Conservation (phyloP, 2,329 filamentous ascomycete species). For the Tothia fuscella region DNA sequence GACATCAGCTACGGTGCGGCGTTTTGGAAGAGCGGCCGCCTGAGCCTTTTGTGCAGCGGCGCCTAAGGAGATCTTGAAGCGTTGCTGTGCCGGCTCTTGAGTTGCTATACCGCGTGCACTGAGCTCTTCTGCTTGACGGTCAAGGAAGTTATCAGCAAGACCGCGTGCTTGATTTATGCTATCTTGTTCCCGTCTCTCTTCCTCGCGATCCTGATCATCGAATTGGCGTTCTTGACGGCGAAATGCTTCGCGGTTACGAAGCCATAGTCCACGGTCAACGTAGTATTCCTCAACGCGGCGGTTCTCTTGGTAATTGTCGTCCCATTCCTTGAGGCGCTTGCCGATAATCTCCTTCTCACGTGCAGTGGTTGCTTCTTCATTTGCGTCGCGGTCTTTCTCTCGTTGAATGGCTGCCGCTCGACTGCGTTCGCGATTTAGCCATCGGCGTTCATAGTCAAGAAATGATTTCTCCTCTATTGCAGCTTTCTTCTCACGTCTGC, state of each 20-base stretch:
- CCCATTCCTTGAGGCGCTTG: constrained; percentile 60
- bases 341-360: constrained; percentile 55
- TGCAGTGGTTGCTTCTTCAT: constrained; percentile 55
- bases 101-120: constrained; percentile 11
- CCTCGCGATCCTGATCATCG: constrained; percentile 81
- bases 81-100: constrained; percentile 38
- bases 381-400: constrained; percentile 71
- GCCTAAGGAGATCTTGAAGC: constrained; percentile 87
- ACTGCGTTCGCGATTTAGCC: constrained; percentile 79
- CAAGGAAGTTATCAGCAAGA: constrained; percentile 84
- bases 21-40: constrained; percentile 40
- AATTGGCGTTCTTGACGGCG: constrained; percentile 60
- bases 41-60: constrained; percentile 61
- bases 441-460: constrained; percentile 75
- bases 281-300: constrained; percentile 74
- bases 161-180: constrained; percentile 58
- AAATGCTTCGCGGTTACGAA: constrained; percentile 64
- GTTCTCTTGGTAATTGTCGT: constrained; percentile 72
- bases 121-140: constrained; percentile 69
- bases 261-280: constrained; percentile 72
- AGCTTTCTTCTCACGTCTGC: constrained; percentile 58
- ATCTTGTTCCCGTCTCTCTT: constrained; percentile 52
- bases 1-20: constrained; percentile 78
- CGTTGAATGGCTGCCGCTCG: constrained; percentile 75
- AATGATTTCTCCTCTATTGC: constrained; percentile 71